Evolutionary conservation across 805 yeast species (phyloP), one percentile per base, ranked within the genome.

Genomic region (Yarrowia sp.): DNA sequence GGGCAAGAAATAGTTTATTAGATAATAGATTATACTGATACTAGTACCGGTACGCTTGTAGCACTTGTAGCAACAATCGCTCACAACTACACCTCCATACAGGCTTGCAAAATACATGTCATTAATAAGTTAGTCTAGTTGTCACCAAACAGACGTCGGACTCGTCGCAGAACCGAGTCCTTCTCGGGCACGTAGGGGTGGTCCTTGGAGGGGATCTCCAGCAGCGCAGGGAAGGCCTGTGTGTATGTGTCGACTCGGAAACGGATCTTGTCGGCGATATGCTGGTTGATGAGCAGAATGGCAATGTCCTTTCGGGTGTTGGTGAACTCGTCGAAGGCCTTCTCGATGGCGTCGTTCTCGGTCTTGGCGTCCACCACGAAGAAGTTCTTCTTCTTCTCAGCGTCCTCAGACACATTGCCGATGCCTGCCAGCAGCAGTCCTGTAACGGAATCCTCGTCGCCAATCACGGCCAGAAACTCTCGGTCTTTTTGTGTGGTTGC

Each of bases 151-250:
- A 94, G 78, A 73, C 97, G 85, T 79, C 96, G 87, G 32, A 94
- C 99, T 73, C 96, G 88, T 76, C 93, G 86, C 75, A 94, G 81
- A 39, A 94, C 91, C 19, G 96, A 87, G 75, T 94, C 99, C 84
- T 93, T 94, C 74, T 93, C 98, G 19, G 99, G 99, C 74, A 94
- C 80, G 74, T 94, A 94, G 21, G 99, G 98, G 74, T 94, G 98
- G 72, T 94, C 99, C 78, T 94, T 94, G 14, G 97, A 90, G 25
- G 99, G 99, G 65, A 94, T 94, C 76, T 94, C 99, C 71, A 94
- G 80, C 51, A 94, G 84, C 2, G 99, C 97, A 8, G 99, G 99
- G 76, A 94, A 94, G 10, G 99, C 96, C 66, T 85, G 84, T 16
- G 96, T 84, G 76, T 82, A 94, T 51, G 83, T 80, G 70, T 94